These are phyloP conservation scores for Nepenthes mirabilis DNA, from an alignment of 148 eudicot genomes.

Conservation along the genomic window DNA sequence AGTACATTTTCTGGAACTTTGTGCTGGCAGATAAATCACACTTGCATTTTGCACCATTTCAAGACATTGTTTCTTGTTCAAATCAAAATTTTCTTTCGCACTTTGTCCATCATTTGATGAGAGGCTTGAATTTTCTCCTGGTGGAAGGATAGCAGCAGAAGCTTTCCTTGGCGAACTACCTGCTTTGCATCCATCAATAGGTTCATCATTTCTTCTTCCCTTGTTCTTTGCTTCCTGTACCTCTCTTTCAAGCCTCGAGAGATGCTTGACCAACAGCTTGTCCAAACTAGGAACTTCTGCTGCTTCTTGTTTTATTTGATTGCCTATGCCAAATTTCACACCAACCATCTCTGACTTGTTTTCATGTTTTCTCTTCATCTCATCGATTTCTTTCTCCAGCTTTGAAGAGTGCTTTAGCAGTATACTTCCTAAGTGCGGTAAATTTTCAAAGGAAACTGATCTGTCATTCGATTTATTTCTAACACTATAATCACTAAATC, in stretches of 20 bases:
- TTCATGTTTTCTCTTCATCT: constrained; percentile 25
- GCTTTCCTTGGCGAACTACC: constrained; percentile 2
- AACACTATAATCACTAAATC: not conserved
- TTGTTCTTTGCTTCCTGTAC: constrained; percentile 53
- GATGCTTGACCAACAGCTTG: constrained; percentile 48
- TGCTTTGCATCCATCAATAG: constrained; percentile 3
- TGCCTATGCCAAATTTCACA: constrained; percentile 8
- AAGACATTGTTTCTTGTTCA: constrained; percentile 17
- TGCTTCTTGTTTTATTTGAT: constrained; percentile 23
- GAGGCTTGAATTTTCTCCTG: too few species aligned
- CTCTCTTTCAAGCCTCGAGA: constrained; percentile 62
- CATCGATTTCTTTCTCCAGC: constrained; percentile 54
- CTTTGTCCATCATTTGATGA: constrained; percentile 5
- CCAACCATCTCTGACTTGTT: constrained; percentile 13
- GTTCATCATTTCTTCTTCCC: constrained; percentile 12
- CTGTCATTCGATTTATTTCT: not conserved
- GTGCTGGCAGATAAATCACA: not conserved
- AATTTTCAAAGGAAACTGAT: constrained; percentile 8
- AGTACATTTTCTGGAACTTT: too few species aligned
- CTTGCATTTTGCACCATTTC: constrained; percentile 5
- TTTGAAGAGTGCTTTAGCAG: constrained; percentile 45
- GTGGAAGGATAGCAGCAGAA: not conserved
- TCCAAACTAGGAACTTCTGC: constrained; percentile 62
- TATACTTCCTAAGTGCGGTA: constrained; percentile 34
- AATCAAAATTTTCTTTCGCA: constrained; percentile 52